These are phyloP conservation scores for Xerocomellus amylosporus DNA, from an alignment of 768 basidiomycete genomes.

Conservation along the genomic window DNA sequence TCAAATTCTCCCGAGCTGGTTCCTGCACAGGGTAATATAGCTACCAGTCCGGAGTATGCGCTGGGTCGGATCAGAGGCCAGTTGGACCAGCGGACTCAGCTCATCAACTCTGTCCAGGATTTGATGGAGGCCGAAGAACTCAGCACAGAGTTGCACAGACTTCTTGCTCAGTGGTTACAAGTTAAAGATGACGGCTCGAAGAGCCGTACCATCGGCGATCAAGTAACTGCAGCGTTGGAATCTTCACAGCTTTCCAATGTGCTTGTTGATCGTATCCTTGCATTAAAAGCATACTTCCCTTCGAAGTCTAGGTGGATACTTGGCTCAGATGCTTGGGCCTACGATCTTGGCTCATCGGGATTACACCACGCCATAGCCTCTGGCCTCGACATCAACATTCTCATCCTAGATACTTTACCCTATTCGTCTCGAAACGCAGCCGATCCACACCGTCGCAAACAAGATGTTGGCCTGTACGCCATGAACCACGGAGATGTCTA, in stretches of 20 bases:
- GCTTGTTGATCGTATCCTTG: slow-evolving; percentile 54
- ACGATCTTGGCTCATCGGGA: slow-evolving; percentile 93
- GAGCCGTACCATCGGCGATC: slow-evolving; percentile 55
- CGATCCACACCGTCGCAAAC: slow-evolving; percentile 80
- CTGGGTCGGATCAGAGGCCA: slow-evolving; percentile 87
- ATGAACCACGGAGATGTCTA: slow-evolving; percentile 98
- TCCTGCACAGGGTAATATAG: slow-evolving; percentile 62
- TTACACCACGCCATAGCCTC: slow-evolving; percentile 94
- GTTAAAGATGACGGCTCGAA: slow-evolving; percentile 67
- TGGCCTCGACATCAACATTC: slow-evolving; percentile 88
- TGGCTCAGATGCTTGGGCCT: slow-evolving; percentile 97
- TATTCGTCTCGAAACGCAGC: slow-evolving; percentile 74
- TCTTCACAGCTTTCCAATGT: slow-evolving; percentile 38
- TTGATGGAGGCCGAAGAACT: slow-evolving; percentile 54
- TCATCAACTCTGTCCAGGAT: slow-evolving; percentile 61
- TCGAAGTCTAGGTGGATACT: slow-evolving; percentile 91
- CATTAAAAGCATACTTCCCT: slow-evolving; percentile 59
- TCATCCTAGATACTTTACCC: slow-evolving; percentile 90
- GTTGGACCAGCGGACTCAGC: slow-evolving; percentile 67
- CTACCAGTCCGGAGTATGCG: slow-evolving; percentile 93
- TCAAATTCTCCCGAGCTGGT: slow-evolving; percentile 80
- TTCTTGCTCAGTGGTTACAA: slow-evolving; percentile 78
- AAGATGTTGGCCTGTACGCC: slow-evolving; percentile 95
- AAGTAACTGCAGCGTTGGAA: slow-evolving; percentile 53
- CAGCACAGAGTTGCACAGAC: slow-evolving; percentile 57